phyloP scores from a whole-genome alignment of 1,139 yeast genomes.

The Entelexis sorbosivorans region DNA sequence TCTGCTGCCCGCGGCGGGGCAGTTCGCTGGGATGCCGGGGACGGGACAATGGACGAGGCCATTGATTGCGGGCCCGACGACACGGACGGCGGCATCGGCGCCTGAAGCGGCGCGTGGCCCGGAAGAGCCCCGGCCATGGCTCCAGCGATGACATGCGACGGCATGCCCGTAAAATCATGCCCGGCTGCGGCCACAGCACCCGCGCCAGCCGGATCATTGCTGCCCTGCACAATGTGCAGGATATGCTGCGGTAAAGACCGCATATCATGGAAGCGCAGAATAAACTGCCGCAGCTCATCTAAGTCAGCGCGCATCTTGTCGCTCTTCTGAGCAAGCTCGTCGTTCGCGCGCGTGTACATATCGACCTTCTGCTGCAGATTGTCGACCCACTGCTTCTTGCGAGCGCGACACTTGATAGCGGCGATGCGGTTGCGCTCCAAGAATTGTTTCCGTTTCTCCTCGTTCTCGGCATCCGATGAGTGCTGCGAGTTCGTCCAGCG shows the following conservation, averaged over 20 bases:
- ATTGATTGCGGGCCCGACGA: background rate
- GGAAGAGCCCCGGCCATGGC: background rate
- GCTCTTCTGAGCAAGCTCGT: slow-evolving; percentile 51
- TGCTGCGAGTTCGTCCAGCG: slow-evolving; percentile 3
- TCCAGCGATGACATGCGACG: background rate
- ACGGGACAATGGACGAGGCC: background rate
- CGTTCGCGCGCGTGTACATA: slow-evolving; percentile 63
- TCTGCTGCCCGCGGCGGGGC: background rate
- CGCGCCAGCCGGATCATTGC: background rate
- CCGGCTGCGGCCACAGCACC: background rate
- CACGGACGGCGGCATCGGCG: background rate
- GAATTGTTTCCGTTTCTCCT: slow-evolving; percentile 68
- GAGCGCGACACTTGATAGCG: slow-evolving; percentile 87
- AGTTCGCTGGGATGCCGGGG: background rate
- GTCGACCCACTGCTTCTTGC: slow-evolving; percentile 80
- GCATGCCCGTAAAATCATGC: background rate
- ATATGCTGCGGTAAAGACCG: slow-evolving; percentile 21
- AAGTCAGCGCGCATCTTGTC: slow-evolving; percentile 19
- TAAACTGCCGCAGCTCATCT: slow-evolving; percentile 20
- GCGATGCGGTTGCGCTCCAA: slow-evolving; percentile 89
- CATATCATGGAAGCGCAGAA: slow-evolving; percentile 15
- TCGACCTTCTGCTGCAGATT: slow-evolving; percentile 69
- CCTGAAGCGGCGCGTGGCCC: background rate
- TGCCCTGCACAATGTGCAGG: slow-evolving; percentile 12
- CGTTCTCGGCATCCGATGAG: slow-evolving; percentile 26